Conservation (phyloP, 495 filamentous ascomycete species). For the Lasiosphaeris hirsuta region DNA sequence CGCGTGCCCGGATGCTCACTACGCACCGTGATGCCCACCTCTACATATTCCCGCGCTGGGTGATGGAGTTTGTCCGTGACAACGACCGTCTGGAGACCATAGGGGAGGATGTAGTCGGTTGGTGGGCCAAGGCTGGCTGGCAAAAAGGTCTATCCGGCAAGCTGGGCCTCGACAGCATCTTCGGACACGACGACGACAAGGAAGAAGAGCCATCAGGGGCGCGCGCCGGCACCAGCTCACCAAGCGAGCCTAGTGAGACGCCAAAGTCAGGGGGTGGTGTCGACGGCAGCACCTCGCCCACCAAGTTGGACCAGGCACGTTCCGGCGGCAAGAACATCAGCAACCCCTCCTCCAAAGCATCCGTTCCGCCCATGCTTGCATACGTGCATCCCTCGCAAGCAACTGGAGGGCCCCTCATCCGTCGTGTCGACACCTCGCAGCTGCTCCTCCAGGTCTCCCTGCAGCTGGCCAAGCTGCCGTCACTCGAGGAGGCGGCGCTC, state of each 20-base stretch:
- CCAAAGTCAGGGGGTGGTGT: too few relatives aligned
- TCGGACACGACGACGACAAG: constrained; percentile 39
- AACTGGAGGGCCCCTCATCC: constrained; percentile 56
- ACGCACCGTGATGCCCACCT: constrained; percentile 86
- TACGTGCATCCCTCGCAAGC: constrained; percentile 61
- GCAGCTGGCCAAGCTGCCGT: constrained; percentile 72
- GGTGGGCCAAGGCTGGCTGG: constrained; percentile 94
- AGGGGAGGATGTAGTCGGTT: constrained; percentile 87
- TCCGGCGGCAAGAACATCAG: constrained; percentile 33
- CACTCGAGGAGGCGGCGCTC: constrained; percentile 55
- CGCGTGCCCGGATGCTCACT: constrained; percentile 70
- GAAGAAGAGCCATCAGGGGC: constrained; percentile 20
- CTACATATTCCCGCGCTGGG: constrained; percentile 91
- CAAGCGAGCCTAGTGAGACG: constrained; percentile 1
- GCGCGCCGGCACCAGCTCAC: constrained; percentile 8
- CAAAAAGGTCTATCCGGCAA: constrained; percentile 76
- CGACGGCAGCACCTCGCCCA: neutral
- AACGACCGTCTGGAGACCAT: constrained; percentile 83
- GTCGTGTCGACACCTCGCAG: constrained; percentile 81
- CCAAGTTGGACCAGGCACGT: constrained; percentile 8
- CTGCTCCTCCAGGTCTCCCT: constrained; percentile 78
- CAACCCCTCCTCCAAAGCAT: constrained; percentile 45
- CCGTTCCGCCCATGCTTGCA: constrained; percentile 68
- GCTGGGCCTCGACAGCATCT: constrained; percentile 65
- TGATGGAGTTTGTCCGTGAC: constrained; percentile 70